Evolutionary conservation across 2,329 filamentous ascomycete genomes (phyloP).

Genomic region (Penicillium sp.): DNA sequence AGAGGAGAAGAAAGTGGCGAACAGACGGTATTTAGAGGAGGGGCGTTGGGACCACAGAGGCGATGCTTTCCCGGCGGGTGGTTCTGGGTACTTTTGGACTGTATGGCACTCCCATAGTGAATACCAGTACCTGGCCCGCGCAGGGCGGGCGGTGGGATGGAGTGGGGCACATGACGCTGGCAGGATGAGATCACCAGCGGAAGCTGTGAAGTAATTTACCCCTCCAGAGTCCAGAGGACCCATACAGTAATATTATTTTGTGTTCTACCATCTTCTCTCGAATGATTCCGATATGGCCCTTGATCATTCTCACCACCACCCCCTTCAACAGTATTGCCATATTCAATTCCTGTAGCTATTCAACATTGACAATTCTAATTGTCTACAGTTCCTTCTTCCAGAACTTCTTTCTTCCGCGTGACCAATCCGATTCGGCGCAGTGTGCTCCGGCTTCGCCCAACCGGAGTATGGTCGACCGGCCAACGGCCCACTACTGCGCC

Average conservation of each 20-base stretch:
- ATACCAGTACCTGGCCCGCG: conserved; percentile 16
- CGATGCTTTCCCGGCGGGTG: neutral
- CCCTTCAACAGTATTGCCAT: neutral
- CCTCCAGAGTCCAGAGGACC: neutral
- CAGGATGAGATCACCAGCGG: conserved; percentile 23
- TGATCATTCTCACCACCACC: neutral
- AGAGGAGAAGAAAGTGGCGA: conserved; percentile 26
- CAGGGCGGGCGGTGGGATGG: conserved; percentile 18
- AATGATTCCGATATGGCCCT: neutral
- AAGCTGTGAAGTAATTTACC: neutral
- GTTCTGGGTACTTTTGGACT: conserved; percentile 15
- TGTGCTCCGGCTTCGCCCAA: conserved; percentile 34
- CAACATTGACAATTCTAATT: neutral
- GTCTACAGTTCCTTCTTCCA: neutral
- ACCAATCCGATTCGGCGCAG: conserved; percentile 30
- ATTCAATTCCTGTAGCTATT: neutral
- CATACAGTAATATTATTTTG: neutral
- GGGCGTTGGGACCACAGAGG: conserved; percentile 20
- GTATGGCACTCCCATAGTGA: conserved; percentile 13
- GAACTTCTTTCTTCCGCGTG: neutral
- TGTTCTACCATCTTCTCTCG: too few relatives aligned
- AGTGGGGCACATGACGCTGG: conserved; percentile 31
- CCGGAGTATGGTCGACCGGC: conserved; percentile 32
- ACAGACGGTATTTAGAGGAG: conserved; percentile 25
- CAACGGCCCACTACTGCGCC: conserved; percentile 29